Evolutionary conservation across 1,284 basidiomycete species (phyloP).

Genomic region (Pyrrhoderma lamaoense): DNA sequence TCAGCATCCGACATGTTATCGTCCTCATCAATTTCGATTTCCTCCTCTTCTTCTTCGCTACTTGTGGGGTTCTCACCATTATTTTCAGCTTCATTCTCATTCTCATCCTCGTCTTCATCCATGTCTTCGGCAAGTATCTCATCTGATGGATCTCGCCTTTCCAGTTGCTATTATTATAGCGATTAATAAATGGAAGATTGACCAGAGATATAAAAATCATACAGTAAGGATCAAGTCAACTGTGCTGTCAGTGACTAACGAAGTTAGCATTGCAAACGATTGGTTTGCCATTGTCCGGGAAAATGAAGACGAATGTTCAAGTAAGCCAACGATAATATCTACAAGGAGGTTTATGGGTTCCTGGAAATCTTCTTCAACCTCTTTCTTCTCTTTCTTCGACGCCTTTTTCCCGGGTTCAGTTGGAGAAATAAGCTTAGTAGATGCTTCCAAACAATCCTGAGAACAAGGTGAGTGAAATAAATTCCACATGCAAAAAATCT

Average conservation of each 20-base stretch:
- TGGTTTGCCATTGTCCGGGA: slow-evolving; percentile 77
- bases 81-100: slow-evolving; percentile 34
- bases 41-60: slow-evolving; percentile 43
- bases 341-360: slow-evolving; percentile 79
- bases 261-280: slow-evolving; percentile 72
- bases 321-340: slow-evolving; percentile 81
- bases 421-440: slow-evolving; percentile 42
- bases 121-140: slow-evolving; percentile 39
- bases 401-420: slow-evolving; percentile 34
- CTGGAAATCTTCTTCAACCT: slow-evolving; percentile 34
- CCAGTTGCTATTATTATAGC: slow-evolving; percentile 63
- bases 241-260: slow-evolving; percentile 64
- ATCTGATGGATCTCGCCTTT: slow-evolving; percentile 57
- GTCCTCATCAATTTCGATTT: slow-evolving; percentile 34
- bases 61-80: no score
- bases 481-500: neutral
- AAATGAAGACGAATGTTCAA: slow-evolving; percentile 83
- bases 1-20: slow-evolving; percentile 30
- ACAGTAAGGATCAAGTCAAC: slow-evolving; percentile 82
- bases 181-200: neutral
- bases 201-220: slow-evolving; percentile 29
- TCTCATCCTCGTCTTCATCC: slow-evolving; percentile 22
- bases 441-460: slow-evolving; percentile 48
- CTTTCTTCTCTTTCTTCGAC: slow-evolving; percentile 31
- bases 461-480: slow-evolving; percentile 7